Percentiles rank a stretch among this genome's conserved stretches.
Evolutionary conservation across 1,139 yeast species (phyloP).

Genomic region (Nakaseomyces nivariensis): DNA sequence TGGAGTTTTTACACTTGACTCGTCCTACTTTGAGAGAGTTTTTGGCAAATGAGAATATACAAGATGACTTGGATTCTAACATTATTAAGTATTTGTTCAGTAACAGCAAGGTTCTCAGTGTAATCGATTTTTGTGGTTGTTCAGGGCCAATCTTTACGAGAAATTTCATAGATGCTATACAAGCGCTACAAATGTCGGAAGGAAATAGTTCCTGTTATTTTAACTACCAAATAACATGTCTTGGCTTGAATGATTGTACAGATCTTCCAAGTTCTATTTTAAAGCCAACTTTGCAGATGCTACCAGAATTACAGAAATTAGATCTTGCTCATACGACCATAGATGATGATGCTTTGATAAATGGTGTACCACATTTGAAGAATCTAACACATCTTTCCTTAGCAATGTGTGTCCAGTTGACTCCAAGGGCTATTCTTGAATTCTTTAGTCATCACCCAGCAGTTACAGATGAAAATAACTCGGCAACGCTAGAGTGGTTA

Average conservation of each 20-base stretch:
- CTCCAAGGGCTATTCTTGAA: slow-evolving; percentile 63
- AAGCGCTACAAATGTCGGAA: slow-evolving; percentile 8
- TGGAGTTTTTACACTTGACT: slow-evolving; percentile 47
- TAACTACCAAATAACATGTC: slow-evolving; percentile 35
- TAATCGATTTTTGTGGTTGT: slow-evolving; percentile 86
- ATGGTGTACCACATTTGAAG: slow-evolving; percentile 42
- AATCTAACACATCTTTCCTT: slow-evolving; percentile 67
- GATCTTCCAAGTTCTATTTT: slow-evolving; percentile 54
- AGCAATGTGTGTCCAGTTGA: slow-evolving; percentile 66
- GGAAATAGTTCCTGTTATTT: slow-evolving; percentile 11
- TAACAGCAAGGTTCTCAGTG: slow-evolving; percentile 48
- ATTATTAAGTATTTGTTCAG: slow-evolving; percentile 55
- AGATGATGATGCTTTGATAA: slow-evolving; percentile 43
- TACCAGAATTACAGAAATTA: slow-evolving; percentile 52
- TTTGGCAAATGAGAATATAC: slow-evolving; percentile 76
- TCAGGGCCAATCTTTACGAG: slow-evolving; percentile 52
- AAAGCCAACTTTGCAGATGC: slow-evolving; percentile 45
- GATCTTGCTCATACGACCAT: slow-evolving; percentile 80
- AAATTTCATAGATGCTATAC: slow-evolving; percentile 40
- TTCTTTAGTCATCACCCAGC: slow-evolving; percentile 70
- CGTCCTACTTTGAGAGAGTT: slow-evolving; percentile 70
- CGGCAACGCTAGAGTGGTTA: slow-evolving; percentile 54
- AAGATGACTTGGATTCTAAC: slow-evolving; percentile 62
- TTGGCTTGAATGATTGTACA: slow-evolving; percentile 85
- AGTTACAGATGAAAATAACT: slow-evolving; percentile 36